Conservation (phyloP, 169 alveolate genomes). For the Miamiensis avidus region DNA sequence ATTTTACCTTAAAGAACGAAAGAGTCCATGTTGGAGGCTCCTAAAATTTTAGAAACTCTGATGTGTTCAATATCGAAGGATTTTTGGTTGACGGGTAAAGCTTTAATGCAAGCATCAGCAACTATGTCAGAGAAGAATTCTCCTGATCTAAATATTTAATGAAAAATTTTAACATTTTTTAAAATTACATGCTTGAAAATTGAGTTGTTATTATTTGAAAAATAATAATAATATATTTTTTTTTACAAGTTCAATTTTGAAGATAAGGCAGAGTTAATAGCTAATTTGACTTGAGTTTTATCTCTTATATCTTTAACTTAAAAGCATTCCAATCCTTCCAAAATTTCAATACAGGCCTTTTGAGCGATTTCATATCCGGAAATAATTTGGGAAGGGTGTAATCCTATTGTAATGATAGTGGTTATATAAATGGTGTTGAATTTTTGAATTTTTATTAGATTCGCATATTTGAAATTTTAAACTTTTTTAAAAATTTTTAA, state of each 20-base stretch:
- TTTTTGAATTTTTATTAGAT: neutral
- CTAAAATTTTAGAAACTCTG: slow-evolving; percentile 96
- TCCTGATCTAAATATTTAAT: slow-evolving; percentile 70
- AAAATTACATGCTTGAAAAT: too few species aligned
- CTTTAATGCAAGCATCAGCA: slow-evolving; percentile 90
- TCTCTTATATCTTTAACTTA: slow-evolving; percentile 68
- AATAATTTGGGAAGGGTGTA: slow-evolving; percentile 96
- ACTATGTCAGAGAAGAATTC: slow-evolving; percentile 85
- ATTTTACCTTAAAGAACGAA: slow-evolving; percentile 71
- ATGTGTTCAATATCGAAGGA: slow-evolving; percentile 97
- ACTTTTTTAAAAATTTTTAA: slow-evolving; percentile 67
- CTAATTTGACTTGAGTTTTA: slow-evolving; percentile 71
- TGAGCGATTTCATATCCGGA: slow-evolving; percentile 97
- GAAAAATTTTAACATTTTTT: neutral
- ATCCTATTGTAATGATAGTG: slow-evolving; percentile 27
- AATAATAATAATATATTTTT: too few species aligned
- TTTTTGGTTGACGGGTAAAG: slow-evolving; percentile 91
- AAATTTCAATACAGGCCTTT: slow-evolving; percentile 82
- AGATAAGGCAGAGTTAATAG: slow-evolving; percentile 71
- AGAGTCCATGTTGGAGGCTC: slow-evolving; percentile 93
- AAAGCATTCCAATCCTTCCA: slow-evolving; percentile 71
- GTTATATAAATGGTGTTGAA: neutral
- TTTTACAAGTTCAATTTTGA: slow-evolving; percentile 48
- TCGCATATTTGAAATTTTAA: slow-evolving; percentile 24
- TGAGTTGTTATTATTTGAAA: too few species aligned